Percentiles rank a stretch among this genome's conserved stretches.
phyloP scores from a whole-genome alignment of 78 protist genomes.

The Dictyostelium firmibasis region DNA sequence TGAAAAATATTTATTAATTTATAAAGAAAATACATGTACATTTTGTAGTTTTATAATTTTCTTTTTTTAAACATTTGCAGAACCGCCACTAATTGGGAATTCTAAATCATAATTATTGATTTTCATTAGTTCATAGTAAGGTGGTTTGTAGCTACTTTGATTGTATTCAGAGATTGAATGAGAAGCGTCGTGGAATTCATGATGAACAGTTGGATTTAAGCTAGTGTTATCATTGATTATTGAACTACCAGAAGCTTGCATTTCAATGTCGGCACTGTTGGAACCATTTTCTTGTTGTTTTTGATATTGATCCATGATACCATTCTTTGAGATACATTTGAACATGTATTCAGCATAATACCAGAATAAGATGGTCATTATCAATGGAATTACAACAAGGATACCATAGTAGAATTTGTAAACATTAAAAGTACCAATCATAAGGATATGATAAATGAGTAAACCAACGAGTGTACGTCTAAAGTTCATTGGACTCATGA shows the following conservation, averaged over 20 bases:
- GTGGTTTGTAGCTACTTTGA: neutral
- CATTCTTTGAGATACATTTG: slow-evolving; percentile 14
- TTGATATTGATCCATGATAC: slow-evolving; percentile 37
- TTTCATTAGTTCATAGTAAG: neutral
- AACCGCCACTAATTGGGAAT: neutral
- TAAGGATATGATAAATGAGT: slow-evolving; percentile 64
- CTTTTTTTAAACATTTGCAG: neutral
- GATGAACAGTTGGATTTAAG: neutral
- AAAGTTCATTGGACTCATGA: slow-evolving; percentile 10
- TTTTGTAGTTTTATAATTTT: neutral
- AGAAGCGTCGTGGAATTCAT: neutral
- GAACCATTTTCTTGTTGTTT: neutral
- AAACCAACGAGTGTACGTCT: slow-evolving; percentile 40
- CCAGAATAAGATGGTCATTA: slow-evolving; percentile 1
- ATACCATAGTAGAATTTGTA: slow-evolving; percentile 60
- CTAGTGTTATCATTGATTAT: neutral
- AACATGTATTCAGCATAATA: neutral
- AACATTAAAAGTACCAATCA: slow-evolving; percentile 78
- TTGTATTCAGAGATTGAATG: neutral
- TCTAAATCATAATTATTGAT: neutral
- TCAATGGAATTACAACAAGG: slow-evolving; percentile 17
- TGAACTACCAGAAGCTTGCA: neutral
- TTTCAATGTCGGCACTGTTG: neutral
- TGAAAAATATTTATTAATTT: too few relatives aligned
- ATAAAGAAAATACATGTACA: neutral